These are phyloP conservation scores for Logfia minima DNA, from an alignment of 129 eudicot species.

Conservation along the genomic window DNA sequence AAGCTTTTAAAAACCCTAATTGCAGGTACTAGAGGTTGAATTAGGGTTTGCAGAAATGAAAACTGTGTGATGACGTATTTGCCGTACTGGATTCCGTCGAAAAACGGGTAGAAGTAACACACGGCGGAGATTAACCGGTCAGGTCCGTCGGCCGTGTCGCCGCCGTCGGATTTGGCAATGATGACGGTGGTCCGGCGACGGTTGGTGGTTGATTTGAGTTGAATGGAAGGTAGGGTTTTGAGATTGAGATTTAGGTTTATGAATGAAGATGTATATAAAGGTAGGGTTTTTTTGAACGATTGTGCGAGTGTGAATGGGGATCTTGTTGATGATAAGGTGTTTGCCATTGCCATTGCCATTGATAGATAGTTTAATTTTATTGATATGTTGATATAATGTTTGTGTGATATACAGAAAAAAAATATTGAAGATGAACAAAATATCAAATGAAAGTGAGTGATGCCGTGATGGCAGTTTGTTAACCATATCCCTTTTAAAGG, in stretches of 20 bases:
- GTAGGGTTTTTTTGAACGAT: conserved; percentile 16
- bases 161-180: conserved; percentile 52
- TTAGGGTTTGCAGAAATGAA: conserved; percentile 63
- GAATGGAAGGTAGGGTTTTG: conserved; percentile 31
- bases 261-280: conserved; percentile 26
- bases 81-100: conserved; percentile 92
- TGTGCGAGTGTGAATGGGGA: conserved; percentile 32
- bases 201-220: conserved; percentile 22
- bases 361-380: neutral
- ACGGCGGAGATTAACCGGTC: conserved; percentile 91
- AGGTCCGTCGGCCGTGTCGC: conserved; percentile 61
- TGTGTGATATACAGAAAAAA: neutral
- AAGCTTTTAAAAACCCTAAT: conserved; percentile 83
- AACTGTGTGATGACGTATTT: conserved; percentile 79
- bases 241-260: conserved; percentile 14
- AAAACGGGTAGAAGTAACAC: conserved; percentile 89
- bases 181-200: conserved; percentile 27
- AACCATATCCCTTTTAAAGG: conserved; percentile 33
- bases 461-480: conserved; percentile 5
- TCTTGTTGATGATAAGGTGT: conserved; percentile 39
- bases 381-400: neutral
- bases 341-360: conserved; percentile 38
- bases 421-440: neutral
- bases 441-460: neutral
- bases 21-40: conserved; percentile 84